Base-by-base conservation (phyloP, 108 stramenopile species). In the Pseudonitzschia multiseries region DNA sequence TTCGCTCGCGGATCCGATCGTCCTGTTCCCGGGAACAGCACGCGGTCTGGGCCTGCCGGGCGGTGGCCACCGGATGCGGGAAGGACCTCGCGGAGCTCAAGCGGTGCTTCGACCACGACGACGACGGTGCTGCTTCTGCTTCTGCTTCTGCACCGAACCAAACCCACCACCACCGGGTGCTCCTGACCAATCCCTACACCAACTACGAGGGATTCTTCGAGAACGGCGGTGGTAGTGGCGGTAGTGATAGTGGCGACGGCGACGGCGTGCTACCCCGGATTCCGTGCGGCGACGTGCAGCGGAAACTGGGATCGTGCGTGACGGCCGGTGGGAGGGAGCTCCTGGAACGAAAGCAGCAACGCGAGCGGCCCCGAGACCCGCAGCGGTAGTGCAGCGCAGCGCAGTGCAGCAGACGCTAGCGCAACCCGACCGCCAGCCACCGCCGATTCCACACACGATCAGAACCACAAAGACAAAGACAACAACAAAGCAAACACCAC, bases 31-130 rank as follows among this genome's bases (percentile, higher is more conserved):
- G 78, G 22, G 84, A 86, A 65, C 65, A 75, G 29, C 81, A 82
- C 63, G 66, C 80, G n/a, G 53, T 86, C 2, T 86, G 81, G 81
- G 78, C 69, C 6, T 86, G 84, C 62, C 81, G 81, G 5, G 81
- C 79, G 24, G 72, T 86, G 1, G 69, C 79, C 3, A 52, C 81
- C 8, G 73, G 75, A 2, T 86, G 84, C 77, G 84, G 81, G 0
- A 73, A 67, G 26, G 75, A 81, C 51, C 54, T 82, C 53, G 69
- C 50, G 8, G 29, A 63, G 24, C 33, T 86, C 22, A 76, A 75
- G 40, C 56, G 64, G 13, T 81, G 81, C 56, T 79, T 86, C 57
- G 73, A 79, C 21, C 63, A 76, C 13, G 15, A n/a, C 2, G 61
- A 62, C 36, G 40, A 4, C n/a, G 10, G 15, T 17, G 32, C 9